Conservation (phyloP, 305 asterid species). For the Nicotiana rustica region DNA sequence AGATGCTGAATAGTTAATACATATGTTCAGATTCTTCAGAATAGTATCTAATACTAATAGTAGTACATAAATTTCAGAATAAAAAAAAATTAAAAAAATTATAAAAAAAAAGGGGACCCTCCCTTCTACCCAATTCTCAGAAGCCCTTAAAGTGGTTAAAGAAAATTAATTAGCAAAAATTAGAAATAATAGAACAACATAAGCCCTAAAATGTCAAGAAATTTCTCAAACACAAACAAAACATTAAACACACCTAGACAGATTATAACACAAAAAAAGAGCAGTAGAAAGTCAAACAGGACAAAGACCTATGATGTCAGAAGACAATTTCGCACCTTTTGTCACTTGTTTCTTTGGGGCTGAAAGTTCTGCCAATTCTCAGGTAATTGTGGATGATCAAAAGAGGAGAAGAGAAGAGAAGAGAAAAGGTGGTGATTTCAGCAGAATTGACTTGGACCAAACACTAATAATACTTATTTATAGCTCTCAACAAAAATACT, state of each 20-base stretch:
- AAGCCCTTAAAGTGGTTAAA: not conserved
- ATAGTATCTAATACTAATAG: not conserved
- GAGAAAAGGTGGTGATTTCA: not conserved
- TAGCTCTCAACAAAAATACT: not conserved
- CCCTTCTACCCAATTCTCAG: not conserved
- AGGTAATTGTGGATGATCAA: not conserved
- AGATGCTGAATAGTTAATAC: conserved; percentile 11
- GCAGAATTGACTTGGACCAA: conserved; percentile 31
- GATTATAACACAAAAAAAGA: not conserved
- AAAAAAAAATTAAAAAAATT: not conserved
- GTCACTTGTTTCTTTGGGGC: too few relatives aligned
- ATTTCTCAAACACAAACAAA: not conserved
- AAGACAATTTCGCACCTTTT: conserved; percentile 26
- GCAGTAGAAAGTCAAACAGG: not conserved
- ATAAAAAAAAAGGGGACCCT: not conserved
- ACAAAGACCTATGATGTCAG: not conserved
- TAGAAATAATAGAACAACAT: not conserved
- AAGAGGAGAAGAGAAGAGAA: not conserved
- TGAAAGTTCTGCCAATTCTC: too few relatives aligned
- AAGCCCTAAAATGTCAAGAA: not conserved
- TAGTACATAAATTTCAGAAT: not conserved
- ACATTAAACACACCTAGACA: not conserved
- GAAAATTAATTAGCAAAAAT: conserved; percentile 15
- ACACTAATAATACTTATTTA: not conserved
- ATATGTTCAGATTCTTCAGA: not conserved